These are phyloP conservation scores for Hericium erinaceus DNA, from an alignment of 768 basidiomycete species.

Conservation along the genomic window DNA sequence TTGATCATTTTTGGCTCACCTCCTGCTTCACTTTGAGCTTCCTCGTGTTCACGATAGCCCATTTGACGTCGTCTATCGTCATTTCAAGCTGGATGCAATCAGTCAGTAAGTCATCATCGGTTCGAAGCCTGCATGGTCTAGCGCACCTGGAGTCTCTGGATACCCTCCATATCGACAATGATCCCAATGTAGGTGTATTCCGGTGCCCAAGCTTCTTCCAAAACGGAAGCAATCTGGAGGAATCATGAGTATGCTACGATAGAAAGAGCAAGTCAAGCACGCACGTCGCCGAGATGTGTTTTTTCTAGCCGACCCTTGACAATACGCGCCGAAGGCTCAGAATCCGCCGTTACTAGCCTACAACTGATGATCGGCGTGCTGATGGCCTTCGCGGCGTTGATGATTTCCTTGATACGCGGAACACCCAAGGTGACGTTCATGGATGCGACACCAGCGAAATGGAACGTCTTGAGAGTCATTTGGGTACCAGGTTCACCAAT, in stretches of 20 bases:
- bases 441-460: slow-evolving; percentile 98
- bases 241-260: neutral
- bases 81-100: slow-evolving; percentile 63
- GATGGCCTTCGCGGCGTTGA: slow-evolving; percentile 96
- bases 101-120: neutral
- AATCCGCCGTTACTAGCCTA: slow-evolving; percentile 75
- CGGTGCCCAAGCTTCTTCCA: slow-evolving; percentile 95
- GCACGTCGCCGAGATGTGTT: slow-evolving; percentile 86
- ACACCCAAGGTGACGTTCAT: slow-evolving; percentile 99
- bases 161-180: slow-evolving; percentile 81
- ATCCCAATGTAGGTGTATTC: slow-evolving; percentile 90
- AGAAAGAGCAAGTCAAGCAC: slow-evolving; percentile 16
- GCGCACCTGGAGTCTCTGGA: slow-evolving; percentile 77
- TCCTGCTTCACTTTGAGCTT: slow-evolving; percentile 92
- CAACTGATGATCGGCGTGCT: slow-evolving; percentile 98
- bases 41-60: slow-evolving; percentile 76
- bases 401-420: slow-evolving; percentile 99
- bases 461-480: slow-evolving; percentile 99
- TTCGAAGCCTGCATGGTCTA: neutral
- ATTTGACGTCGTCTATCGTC: slow-evolving; percentile 86
- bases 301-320: slow-evolving; percentile 96
- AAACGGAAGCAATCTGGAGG: slow-evolving; percentile 71
- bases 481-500: slow-evolving; percentile 99
- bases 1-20: slow-evolving; percentile 27
- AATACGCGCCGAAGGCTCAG: slow-evolving; percentile 92